Base-by-base conservation (phyloP, 345 rosid species). In the Diplotaxis tenuifolia region DNA sequence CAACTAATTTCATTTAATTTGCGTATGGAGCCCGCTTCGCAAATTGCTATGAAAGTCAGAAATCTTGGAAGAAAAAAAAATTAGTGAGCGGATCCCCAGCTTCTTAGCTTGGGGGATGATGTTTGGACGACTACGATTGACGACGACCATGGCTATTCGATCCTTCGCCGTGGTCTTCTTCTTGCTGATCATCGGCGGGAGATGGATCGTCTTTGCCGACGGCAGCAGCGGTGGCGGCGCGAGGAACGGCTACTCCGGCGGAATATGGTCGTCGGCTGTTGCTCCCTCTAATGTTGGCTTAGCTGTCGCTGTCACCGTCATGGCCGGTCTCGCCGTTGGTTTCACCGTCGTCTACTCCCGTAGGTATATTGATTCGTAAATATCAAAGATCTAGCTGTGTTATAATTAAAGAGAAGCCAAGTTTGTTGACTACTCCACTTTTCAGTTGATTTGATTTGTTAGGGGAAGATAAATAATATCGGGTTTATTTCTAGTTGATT, bases 321-420 rank as follows among this genome's bases (percentile, higher is more conserved):
- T 88, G 89, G 92, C 88, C 62, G 91, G 91, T 57, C 74, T 89
- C 71, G 90, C 93, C 82, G 82, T 87, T 75, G 83, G 84, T 73
- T 81, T 84, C 77, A 86, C 91, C 76, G 68, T 84, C 81, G 76
- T 80, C 78, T 88, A 81, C 80, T 85, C 88, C 49, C 85, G 84
- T 78, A 84, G 93, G 89, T 88, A 82, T 73, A 65, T 47, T 38
- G 65, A 19, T 61, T 9, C 47, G 32, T 61, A 22, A 61, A 49
- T 7, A 40, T 31, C 31, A 27, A 62, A 66, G 55, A 73, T 76
- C 75, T 73, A 57, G 18, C 16, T 42, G 49, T 42, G 18, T 40
- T 36, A 0, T 36, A 36, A 14, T 36, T 25, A 25, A 14, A 40
- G 49, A 42, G 49, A 5, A 11, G 42, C n/a, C 42, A 36, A 36